phyloP scores from a whole-genome alignment of 441 rosid species.

The Biscutella auriculata region DNA sequence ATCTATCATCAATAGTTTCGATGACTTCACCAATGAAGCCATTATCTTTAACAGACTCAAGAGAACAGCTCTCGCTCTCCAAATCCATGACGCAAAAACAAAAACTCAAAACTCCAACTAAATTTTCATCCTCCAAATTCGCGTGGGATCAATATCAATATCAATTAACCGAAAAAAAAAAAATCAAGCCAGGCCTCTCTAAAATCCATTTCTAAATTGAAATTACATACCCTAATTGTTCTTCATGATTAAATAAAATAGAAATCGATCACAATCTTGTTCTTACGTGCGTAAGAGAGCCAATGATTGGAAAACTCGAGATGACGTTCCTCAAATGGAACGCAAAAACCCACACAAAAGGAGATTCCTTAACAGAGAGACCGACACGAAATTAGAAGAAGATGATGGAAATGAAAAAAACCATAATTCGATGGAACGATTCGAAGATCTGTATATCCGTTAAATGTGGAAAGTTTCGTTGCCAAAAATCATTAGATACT shows the following conservation, averaged over 20 bases:
- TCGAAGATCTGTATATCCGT: constrained; percentile 24
- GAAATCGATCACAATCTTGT: background rate
- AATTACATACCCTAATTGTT: background rate
- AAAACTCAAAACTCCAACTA: constrained; percentile 2
- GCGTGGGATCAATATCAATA: constrained; percentile 42
- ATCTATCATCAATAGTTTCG: constrained; percentile 9
- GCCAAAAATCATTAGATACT: background rate
- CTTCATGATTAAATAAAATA: background rate
- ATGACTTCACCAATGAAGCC: constrained; percentile 24
- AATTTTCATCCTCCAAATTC: constrained; percentile 8
- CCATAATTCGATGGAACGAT: constrained; percentile 25
- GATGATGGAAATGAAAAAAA: constrained; percentile 20
- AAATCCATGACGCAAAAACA: constrained; percentile 31
- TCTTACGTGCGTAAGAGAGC: too few relatives aligned
- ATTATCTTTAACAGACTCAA: constrained; percentile 42
- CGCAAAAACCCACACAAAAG: constrained; percentile 6
- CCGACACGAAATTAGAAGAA: constrained; percentile 18
- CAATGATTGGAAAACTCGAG: background rate
- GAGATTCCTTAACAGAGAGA: constrained; percentile 22
- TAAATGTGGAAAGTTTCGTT: constrained; percentile 10
- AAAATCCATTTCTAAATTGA: too few relatives aligned
- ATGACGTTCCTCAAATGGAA: constrained; percentile 32
- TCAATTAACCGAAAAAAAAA: constrained; percentile 18
- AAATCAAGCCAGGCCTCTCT: constrained; percentile 1
- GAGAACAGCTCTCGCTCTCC: constrained; percentile 31